These are phyloP conservation scores for Paralagenidium karlingii DNA, from an alignment of 352 stramenopile species.

Conservation along the genomic window DNA sequence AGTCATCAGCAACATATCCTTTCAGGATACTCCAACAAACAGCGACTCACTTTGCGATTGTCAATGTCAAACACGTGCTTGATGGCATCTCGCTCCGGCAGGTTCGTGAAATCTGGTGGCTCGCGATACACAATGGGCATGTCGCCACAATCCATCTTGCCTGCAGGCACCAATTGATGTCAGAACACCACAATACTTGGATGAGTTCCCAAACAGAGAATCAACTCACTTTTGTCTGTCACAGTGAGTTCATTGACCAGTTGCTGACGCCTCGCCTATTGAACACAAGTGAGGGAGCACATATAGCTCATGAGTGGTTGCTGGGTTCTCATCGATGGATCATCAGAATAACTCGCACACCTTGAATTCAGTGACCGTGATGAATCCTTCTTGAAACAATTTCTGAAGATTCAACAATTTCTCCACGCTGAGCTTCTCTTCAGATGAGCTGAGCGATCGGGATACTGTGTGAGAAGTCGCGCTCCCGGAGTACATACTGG, in stretches of 20 bases:
- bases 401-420: conserved; percentile 63
- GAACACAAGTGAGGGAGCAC: too few species aligned
- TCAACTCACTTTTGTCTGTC: conserved; percentile 41
- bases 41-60: conserved; percentile 24
- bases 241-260: conserved; percentile 46
- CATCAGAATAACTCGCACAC: conserved; percentile 13
- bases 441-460: too few species aligned
- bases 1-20: too few species aligned
- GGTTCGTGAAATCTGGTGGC: conserved; percentile 40
- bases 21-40: background rate
- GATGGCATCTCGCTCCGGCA: conserved; percentile 56
- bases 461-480: too few species aligned
- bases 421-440: conserved; percentile 28
- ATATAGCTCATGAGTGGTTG: too few species aligned
- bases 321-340: too few species aligned
- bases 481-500: too few species aligned
- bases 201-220: too few species aligned
- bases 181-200: too few species aligned
- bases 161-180: too few species aligned
- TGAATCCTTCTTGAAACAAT: conserved; percentile 66
- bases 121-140: conserved; percentile 47
- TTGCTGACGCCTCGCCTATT: conserved; percentile 39
- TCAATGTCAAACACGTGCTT: conserved; percentile 72
- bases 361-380: conserved; percentile 72
- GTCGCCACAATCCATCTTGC: conserved; percentile 2